Evolutionary conservation across 768 basidiomycete genomes (phyloP), one percentile per base, ranked within the genome.

Genomic region (Favolaschia claudopus): DNA sequence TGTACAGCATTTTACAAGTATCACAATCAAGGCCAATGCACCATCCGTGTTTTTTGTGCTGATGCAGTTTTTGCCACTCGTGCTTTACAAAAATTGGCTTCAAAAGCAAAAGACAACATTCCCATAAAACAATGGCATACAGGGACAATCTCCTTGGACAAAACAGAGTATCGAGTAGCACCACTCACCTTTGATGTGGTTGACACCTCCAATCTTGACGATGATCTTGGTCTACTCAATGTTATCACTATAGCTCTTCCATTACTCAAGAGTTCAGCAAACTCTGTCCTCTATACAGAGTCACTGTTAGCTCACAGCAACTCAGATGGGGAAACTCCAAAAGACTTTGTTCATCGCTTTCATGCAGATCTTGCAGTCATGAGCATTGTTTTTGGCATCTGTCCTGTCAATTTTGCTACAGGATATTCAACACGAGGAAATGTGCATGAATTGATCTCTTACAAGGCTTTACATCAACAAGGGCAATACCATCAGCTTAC

Each of bases 121-220:
- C 77, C 77, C 50, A 58, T 70, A 34, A 62, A 66, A 1, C 68
- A 69, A 8, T 83, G 79, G 80, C 74, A 22, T 17, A 42, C 55
- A 12, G 22, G 53, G 13, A 36, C 24, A 17, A 40, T 31, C 25
- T 55, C 19, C 74, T 38, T 62, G n/a, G 38, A 62, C 42, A 32
- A 36, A 19, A 31, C n/a, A n/a, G n/a, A n/a, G n/a, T n/a, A 61
- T 29, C 15, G 31, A n/a, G 3, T 28, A 22, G 55, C 78, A 7
- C 81, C 81, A 3, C 31, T 67, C 15, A 39, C 50, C 2, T 85
- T 84, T 63, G 70, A 81, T 59, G 73, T 81, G 49, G 77, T 85
- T 32, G 82, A 85, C 33, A 80, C 83, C 3, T 84, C 82, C 27
- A 83, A 84, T 56, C 70, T 85, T 31, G 62, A 71, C 4, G 83